Percentiles rank a stretch among this genome's conserved stretches.
Evolutionary conservation across 2,329 filamentous ascomycete genomes (phyloP).

Genomic region (Alternaria arbusti): DNA sequence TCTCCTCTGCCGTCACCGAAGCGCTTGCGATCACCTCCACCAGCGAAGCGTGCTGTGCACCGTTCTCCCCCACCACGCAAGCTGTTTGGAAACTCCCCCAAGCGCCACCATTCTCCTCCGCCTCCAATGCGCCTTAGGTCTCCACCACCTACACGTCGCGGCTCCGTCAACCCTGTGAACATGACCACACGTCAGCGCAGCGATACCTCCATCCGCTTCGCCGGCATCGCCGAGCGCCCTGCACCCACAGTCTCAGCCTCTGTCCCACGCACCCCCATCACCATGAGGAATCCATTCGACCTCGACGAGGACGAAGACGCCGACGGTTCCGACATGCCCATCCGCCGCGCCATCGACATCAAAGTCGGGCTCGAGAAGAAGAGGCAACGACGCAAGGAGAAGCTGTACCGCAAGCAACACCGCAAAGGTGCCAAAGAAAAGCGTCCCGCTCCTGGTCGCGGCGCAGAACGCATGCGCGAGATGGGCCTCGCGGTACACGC

Average conservation of each 20-base stretch:
- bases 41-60: constrained; percentile 43
- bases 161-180: constrained; percentile 44
- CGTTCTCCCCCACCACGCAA: constrained; percentile 56
- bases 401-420: constrained; percentile 88
- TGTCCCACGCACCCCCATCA: constrained; percentile 76
- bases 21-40: constrained; percentile 63
- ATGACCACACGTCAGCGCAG: constrained; percentile 47
- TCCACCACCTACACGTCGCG: constrained; percentile 67
- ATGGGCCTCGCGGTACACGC: constrained; percentile 87
- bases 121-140: constrained; percentile 60
- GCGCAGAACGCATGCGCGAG: constrained; percentile 91
- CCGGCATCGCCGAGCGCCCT: constrained; percentile 66
- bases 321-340: constrained; percentile 62
- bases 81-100: constrained; percentile 74
- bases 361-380: constrained; percentile 90
- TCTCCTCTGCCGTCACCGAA: constrained; percentile 65
- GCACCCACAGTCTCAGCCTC: constrained; percentile 82
- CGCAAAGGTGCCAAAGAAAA: constrained; percentile 77
- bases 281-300: constrained; percentile 32
- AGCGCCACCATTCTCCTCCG: constrained; percentile 58
- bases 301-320: constrained; percentile 50
- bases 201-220: constrained; percentile 54
- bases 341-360: constrained; percentile 95
- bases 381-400: constrained; percentile 89
- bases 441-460: constrained; percentile 75